Conservation (phyloP, 768 basidiomycete species). For the Suillus ampliporus region DNA sequence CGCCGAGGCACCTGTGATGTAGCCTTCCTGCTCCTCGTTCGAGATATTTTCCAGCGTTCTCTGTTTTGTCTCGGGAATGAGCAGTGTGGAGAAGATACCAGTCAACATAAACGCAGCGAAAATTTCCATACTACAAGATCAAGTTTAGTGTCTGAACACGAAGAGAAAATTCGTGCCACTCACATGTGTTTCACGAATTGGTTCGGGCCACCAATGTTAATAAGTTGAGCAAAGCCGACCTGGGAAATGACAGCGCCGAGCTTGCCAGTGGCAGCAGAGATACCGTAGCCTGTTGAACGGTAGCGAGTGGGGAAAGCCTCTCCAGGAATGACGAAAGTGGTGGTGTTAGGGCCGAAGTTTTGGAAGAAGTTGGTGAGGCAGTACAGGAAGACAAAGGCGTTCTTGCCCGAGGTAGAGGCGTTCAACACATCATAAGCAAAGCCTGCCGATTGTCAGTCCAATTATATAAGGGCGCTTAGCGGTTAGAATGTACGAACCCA, state of each 20-base stretch:
- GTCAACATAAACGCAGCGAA: conserved; percentile 89
- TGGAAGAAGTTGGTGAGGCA: conserved; percentile 91
- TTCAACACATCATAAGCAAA: conserved; percentile 68
- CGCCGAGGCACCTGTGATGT: conserved; percentile 41
- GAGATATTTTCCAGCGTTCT: conserved; percentile 73
- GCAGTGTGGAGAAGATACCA: conserved; percentile 79
- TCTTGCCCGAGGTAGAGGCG: conserved; percentile 44
- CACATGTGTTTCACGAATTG: conserved; percentile 72
- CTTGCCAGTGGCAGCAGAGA: conserved; percentile 84
- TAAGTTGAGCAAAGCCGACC: conserved; percentile 72
- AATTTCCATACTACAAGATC: conserved; percentile 62
- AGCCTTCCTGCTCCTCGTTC: conserved; percentile 69
- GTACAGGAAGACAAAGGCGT: conserved; percentile 83
- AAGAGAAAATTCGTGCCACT: conserved; percentile 30
- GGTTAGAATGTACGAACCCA: conserved; percentile 55
- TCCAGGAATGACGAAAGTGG: conserved; percentile 82
- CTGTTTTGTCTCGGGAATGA: conserved; percentile 80
- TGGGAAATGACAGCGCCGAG: conserved; percentile 83
- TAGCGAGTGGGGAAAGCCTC: conserved; percentile 90
- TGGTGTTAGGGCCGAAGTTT: conserved; percentile 85
- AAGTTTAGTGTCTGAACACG: conserved; percentile 13
- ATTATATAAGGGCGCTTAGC: not conserved
- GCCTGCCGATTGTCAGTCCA: conserved; percentile 44
- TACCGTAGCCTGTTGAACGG: conserved; percentile 84
- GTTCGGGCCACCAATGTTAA: conserved; percentile 70